A percentile compares a stretch with the other conserved stretches of the same genome.
Conservation (phyloP, 495 filamentous ascomycete genomes). For the Penicillium coffeae region DNA sequence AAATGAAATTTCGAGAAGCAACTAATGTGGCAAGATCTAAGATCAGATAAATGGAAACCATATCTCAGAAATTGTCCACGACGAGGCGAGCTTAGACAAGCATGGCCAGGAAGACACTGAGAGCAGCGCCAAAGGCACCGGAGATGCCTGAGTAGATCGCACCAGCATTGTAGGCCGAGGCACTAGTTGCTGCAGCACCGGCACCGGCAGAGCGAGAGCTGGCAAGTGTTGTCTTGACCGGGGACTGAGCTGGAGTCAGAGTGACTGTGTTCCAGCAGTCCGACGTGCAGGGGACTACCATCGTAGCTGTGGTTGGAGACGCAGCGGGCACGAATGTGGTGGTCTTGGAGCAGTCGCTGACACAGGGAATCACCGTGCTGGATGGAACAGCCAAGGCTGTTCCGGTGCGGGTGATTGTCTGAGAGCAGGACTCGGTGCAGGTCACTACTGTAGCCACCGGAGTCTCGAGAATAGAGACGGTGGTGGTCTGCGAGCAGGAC, state of each 20-base stretch:
- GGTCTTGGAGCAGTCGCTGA: background rate
- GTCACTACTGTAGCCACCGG: no score
- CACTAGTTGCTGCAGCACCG: constrained; percentile 16
- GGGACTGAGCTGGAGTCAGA: constrained; percentile 13
- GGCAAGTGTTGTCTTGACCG: constrained; percentile 17
- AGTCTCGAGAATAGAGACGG: no score
- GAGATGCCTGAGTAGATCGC: background rate
- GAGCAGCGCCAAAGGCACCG: constrained; percentile 3
- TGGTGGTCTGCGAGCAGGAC: no score
- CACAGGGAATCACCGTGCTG: background rate
- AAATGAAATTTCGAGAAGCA: no score
- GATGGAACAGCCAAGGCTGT: no score
- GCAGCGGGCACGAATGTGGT: background rate
- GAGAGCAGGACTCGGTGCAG: no score
- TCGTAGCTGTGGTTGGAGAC: background rate
- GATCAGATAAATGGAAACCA: background rate
- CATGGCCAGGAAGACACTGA: constrained; percentile 8
- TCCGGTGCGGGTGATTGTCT: no score
- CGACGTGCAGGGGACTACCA: background rate
- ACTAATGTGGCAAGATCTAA: no score
- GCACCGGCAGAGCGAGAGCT: constrained; percentile 1
- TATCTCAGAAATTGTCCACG: background rate
- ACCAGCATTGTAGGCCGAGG: constrained; percentile 6
- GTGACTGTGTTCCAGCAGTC: background rate
- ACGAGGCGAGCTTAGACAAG: background rate